Evolutionary conservation across 768 basidiomycete species (phyloP), one percentile per base, ranked within the genome.

Genomic region (Rhodotorula graminis): DNA sequence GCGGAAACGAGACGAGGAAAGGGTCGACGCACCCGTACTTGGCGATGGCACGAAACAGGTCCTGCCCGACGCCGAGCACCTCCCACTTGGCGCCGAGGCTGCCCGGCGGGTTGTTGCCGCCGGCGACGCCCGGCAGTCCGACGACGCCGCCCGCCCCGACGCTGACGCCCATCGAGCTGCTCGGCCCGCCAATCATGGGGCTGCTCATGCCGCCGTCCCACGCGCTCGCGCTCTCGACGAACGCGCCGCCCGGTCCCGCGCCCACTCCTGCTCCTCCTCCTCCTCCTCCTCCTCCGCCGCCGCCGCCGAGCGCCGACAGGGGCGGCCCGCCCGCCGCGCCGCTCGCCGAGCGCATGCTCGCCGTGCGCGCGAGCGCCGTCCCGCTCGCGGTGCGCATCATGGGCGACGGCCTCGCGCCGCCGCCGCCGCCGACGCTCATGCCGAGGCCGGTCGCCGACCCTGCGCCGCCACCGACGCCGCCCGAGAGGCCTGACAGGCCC

Each of bases 1-100:
- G n/a, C n/a, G n/a, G n/a, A n/a, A n/a, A n/a, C n/a, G 37, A 37
- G 37, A 31, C 31, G 44, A 40, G 64, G 60, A 29, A 29, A 42
- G 25, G 11, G 29, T 18, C 8, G 8, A 58, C 74, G 44, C n/a
- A 71, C 74, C 74, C 95, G 80, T 96, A 98, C 82, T 94, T 95
- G 72, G 85, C 88, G 72, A 98, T 85, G 56, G 92, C 93, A 64
- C 92, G 86, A 78, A 96, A 84, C 19, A 98, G 83, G 76, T 97
- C 95, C 57, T 91, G 88, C 19, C 90, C 87, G 47, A 97, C 84
- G 68, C 88, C 85, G 60, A 98, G 81, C 78, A 96, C 92, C 72
- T 98, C 95, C 95, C 95, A 98, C 82, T 97, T 97, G 66, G 92
- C 90, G 60, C 96, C 86, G 69, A 90, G 84, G 18, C 93, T 89